A percentile compares a stretch with the other conserved stretches of the same genome.
Evolutionary conservation across 202 grass and related monocot species (phyloP).

Genomic region (Eragrostis tef): DNA sequence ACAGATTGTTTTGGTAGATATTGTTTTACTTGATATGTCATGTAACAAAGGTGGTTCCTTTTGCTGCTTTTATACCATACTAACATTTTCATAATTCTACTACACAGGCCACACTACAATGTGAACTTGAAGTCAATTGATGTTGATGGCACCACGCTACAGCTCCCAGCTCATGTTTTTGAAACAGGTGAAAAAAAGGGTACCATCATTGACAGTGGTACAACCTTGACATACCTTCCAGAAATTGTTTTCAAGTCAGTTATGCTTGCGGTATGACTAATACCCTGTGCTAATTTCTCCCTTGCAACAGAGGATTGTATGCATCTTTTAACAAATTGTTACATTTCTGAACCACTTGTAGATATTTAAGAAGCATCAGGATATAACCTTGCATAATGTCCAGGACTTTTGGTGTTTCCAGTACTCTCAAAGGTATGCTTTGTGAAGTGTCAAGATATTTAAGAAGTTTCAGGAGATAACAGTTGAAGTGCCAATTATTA

Average conservation of each 20-base stretch:
- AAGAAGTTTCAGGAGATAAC: no score
- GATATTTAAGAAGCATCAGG: slow-evolving; percentile 75
- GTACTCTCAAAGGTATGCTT: slow-evolving; percentile 73
- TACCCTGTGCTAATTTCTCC: slow-evolving; percentile 15
- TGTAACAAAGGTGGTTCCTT: background rate
- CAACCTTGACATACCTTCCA: slow-evolving; percentile 94
- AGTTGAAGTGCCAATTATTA: slow-evolving; percentile 36
- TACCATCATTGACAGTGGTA: slow-evolving; percentile 94
- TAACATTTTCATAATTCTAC: slow-evolving; percentile 41
- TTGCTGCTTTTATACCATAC: slow-evolving; percentile 20
- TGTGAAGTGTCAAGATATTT: no score
- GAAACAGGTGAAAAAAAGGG: slow-evolving; percentile 74
- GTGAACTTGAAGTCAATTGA: slow-evolving; percentile 75
- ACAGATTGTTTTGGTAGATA: slow-evolving; percentile 13
- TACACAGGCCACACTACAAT: slow-evolving; percentile 80
- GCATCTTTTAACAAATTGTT: slow-evolving; percentile 13
- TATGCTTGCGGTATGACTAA: slow-evolving; percentile 63
- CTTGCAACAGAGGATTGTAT: slow-evolving; percentile 14
- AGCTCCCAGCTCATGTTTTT: slow-evolving; percentile 81
- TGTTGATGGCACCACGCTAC: slow-evolving; percentile 73
- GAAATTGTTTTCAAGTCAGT: slow-evolving; percentile 79
- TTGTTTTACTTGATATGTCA: background rate
- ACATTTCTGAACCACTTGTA: slow-evolving; percentile 49
- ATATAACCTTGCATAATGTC: slow-evolving; percentile 68
- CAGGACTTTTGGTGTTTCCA: slow-evolving; percentile 89